Evolutionary conservation across 768 basidiomycete species (phyloP).

Genomic region (Podaxis sp.): DNA sequence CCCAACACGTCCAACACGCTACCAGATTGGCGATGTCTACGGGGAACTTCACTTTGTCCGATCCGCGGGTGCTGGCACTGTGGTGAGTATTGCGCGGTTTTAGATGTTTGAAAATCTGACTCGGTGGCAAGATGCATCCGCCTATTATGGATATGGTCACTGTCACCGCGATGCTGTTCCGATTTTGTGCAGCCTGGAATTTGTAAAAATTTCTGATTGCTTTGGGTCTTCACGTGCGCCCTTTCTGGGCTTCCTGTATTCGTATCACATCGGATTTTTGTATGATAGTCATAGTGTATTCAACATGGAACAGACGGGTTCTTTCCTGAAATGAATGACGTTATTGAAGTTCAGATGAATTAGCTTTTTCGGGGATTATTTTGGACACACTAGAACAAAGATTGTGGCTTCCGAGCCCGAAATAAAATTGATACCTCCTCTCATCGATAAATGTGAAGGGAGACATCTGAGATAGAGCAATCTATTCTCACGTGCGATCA

Average conservation of each 20-base stretch:
- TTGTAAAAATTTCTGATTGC: constrained; percentile 29
- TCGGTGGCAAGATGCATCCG: constrained; percentile 63
- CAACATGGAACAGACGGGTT: background rate
- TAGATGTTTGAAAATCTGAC: background rate
- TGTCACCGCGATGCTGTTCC: constrained; percentile 82
- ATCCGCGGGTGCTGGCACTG: constrained; percentile 75
- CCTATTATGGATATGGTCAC: constrained; percentile 90
- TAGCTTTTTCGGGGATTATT: constrained; percentile 8
- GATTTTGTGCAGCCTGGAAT: constrained; percentile 63
- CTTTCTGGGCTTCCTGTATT: constrained; percentile 6
- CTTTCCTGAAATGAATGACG: constrained; percentile 13
- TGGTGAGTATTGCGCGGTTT: constrained; percentile 45
- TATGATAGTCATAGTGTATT: constrained; percentile 13
- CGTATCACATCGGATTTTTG: constrained; percentile 12
- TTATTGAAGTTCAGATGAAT: constrained; percentile 8
- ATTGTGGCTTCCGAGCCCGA: constrained; percentile 7
- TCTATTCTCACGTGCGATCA: constrained; percentile 32
- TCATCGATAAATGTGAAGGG: constrained; percentile 26
- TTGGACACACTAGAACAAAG: constrained; percentile 5
- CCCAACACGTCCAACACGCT: constrained; percentile 72
- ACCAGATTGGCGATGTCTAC: constrained; percentile 84
- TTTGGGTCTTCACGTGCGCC: constrained; percentile 1
- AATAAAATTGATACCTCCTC: constrained; percentile 14
- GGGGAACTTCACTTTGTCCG: constrained; percentile 84
- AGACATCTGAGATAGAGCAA: constrained; percentile 24